Percentiles rank a stretch among this genome's conserved stretches.
These are phyloP conservation scores for Aspergillus japonicus DNA, from an alignment of 2,329 filamentous ascomycete genomes.

Conservation along the genomic window DNA sequence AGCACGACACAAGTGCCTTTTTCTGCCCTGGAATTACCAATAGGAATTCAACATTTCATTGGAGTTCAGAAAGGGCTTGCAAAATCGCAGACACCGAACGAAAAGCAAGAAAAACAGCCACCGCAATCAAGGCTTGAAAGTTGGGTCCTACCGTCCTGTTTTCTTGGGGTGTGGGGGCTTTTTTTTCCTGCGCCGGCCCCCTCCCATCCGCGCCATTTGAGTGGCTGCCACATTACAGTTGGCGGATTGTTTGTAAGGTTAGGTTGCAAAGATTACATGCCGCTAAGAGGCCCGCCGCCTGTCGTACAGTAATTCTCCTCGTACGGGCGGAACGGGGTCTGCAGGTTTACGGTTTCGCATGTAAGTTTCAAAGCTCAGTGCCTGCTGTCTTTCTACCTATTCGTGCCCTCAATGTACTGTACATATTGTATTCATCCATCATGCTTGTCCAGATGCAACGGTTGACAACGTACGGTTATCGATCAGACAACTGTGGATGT, in stretches of 20 bases:
- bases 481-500: neutral
- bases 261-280: neutral
- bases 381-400: neutral
- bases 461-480: neutral
- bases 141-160: slow-evolving; percentile 1
- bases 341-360: neutral
- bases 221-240: neutral
- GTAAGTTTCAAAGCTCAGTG: neutral
- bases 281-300: neutral
- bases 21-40: neutral
- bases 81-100: slow-evolving; percentile 1
- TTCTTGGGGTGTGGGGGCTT: slow-evolving; percentile 1
- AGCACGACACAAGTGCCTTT: neutral
- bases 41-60: neutral
- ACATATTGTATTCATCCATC: neutral
- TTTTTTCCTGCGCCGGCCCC: neutral
- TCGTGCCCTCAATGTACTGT: neutral
- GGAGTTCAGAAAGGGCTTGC: neutral
- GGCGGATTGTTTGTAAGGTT: neutral
- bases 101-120: slow-evolving; percentile 5
- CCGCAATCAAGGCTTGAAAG: slow-evolving; percentile 5
- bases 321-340: neutral
- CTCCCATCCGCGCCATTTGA: neutral
- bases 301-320: neutral
- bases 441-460: neutral